Conservation (phyloP, 345 rosid species). For the Sonneratia caseolaris region DNA sequence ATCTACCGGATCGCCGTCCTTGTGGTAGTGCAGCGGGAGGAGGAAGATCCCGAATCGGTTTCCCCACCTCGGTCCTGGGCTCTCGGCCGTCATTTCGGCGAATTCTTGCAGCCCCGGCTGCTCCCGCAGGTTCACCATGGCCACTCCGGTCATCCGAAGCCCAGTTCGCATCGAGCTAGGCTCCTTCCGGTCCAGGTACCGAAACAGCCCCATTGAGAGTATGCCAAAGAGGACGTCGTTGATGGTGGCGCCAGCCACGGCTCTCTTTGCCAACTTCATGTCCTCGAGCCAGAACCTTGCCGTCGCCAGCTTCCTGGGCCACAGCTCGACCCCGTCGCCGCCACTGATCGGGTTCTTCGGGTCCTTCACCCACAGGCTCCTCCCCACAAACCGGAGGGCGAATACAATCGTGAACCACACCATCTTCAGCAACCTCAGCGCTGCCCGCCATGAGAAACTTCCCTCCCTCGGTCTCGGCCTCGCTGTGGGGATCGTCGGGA, state of each 20-base stretch:
- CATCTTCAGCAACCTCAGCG: slow-evolving; percentile 15
- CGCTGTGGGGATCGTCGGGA: slow-evolving; percentile 14
- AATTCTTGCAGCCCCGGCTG: slow-evolving; percentile 40
- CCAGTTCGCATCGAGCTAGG: slow-evolving; percentile 26
- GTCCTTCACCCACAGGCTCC: slow-evolving; percentile 27
- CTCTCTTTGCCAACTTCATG: slow-evolving; percentile 41
- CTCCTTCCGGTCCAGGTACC: slow-evolving; percentile 36
- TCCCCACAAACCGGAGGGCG: slow-evolving; percentile 22
- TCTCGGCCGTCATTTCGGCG: slow-evolving; percentile 21
- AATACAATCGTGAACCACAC: slow-evolving; percentile 28
- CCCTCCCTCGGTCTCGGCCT: slow-evolving; percentile 3
- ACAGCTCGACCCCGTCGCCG: slow-evolving; percentile 56
- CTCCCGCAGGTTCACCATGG: slow-evolving; percentile 50
- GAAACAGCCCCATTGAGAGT: slow-evolving; percentile 36
- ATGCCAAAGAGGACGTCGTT: slow-evolving; percentile 58
- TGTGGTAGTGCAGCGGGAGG: slow-evolving; percentile 30
- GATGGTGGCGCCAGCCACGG: slow-evolving; percentile 39
- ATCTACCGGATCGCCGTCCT: slow-evolving; percentile 22
- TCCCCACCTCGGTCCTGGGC: slow-evolving; percentile 32
- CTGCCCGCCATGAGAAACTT: background rate
- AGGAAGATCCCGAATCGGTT: slow-evolving; percentile 44
- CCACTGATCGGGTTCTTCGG: slow-evolving; percentile 34
- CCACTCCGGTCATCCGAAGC: slow-evolving; percentile 15
- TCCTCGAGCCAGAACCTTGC: slow-evolving; percentile 41
- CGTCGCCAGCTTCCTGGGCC: slow-evolving; percentile 49